Conservation (phyloP, 768 basidiomycete genomes). For the Glaciozyma martinii region DNA sequence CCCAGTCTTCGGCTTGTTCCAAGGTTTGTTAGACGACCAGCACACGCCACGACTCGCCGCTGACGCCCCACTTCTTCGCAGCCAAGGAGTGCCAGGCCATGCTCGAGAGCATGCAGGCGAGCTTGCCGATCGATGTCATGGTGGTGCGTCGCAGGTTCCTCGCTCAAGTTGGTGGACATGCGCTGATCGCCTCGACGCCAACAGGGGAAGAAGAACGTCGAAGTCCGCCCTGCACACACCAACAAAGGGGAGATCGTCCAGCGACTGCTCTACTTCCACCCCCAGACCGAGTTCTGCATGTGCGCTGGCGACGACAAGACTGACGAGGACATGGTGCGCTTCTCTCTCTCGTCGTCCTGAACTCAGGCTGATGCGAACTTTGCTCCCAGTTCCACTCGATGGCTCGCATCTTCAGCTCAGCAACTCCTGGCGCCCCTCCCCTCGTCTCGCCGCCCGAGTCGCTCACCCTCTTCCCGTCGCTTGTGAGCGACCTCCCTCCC, state of each 20-base stretch:
- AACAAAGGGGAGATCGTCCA: conserved; percentile 99
- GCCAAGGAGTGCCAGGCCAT: conserved; percentile 94
- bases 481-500: conserved; percentile 13
- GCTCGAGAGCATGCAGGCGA: conserved; percentile 87
- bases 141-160: conserved; percentile 18
- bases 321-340: conserved; percentile 97
- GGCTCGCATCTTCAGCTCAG: conserved; percentile 26
- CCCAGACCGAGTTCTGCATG: conserved; percentile 89
- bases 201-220: conserved; percentile 89
- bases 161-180: neutral
- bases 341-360: conserved; percentile 43
- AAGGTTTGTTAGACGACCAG: neutral
- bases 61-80: conserved; percentile 48
- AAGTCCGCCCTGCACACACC: conserved; percentile 87
- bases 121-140: conserved; percentile 77
- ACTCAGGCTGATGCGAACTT: neutral
- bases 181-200: neutral
- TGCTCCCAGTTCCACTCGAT: conserved; percentile 23
- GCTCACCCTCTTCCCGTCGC: conserved; percentile 31
- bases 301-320: conserved; percentile 96
- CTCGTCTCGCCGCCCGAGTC: conserved; percentile 48
- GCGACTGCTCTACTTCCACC: conserved; percentile 81
- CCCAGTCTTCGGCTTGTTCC: conserved; percentile 85
- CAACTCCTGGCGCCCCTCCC: conserved; percentile 49
- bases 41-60: neutral